A percentile compares a stretch with the other conserved stretches of the same genome.
Evolutionary conservation across 148 eudicot genomes (phyloP).

Genomic region (Amaranthus hypochondriacus): DNA sequence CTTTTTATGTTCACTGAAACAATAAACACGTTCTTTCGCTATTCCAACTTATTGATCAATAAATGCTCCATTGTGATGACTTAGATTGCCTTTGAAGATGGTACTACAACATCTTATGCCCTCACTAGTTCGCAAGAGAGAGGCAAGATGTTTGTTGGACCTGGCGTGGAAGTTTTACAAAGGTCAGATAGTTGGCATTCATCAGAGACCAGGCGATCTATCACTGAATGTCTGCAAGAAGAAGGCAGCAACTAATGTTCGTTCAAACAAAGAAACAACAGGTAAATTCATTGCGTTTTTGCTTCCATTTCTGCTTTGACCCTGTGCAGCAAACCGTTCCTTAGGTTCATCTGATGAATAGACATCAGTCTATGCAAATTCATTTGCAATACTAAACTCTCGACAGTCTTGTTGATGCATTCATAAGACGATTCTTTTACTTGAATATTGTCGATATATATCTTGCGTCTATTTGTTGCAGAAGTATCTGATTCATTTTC

Average conservation of each 20-base stretch:
- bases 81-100: constrained; percentile 94
- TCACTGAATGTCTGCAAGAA: constrained; percentile 91
- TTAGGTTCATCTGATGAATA: background rate
- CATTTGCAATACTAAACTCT: background rate
- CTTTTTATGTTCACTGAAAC: background rate
- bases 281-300: constrained; percentile 36
- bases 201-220: constrained; percentile 90
- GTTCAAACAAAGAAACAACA: constrained; percentile 87
- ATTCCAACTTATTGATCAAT: constrained; percentile 10
- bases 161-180: constrained; percentile 82
- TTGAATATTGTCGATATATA: background rate
- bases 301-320: background rate
- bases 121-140: constrained; percentile 88
- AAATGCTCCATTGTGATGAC: constrained; percentile 7
- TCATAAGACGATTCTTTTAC: background rate
- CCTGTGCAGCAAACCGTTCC: background rate
- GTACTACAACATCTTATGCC: constrained; percentile 84
- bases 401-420: no score
- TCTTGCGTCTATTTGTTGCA: background rate
- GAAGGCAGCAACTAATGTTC: constrained; percentile 93
- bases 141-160: constrained; percentile 77
- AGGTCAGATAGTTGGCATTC: constrained; percentile 94
- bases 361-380: background rate
- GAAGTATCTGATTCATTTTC: background rate
- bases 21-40: background rate